Evolutionary conservation across 106 monocot genomes (phyloP).

Genomic region (Allium sativum): DNA sequence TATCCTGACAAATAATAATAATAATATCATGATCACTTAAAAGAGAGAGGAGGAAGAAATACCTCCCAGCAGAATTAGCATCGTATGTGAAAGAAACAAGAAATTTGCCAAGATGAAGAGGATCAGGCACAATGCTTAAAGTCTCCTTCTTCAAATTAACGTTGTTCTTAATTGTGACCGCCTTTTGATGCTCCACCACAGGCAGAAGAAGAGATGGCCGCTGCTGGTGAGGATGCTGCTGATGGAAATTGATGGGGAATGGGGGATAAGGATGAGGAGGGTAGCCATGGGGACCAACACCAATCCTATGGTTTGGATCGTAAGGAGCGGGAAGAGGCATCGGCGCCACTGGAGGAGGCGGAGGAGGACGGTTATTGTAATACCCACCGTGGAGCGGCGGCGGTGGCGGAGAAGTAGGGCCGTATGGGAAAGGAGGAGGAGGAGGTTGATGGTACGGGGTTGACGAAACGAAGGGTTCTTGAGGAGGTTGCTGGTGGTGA

Average conservation of each 20-base stretch:
- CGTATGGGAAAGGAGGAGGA: too few species aligned
- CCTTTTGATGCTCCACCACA: slow-evolving; percentile 87
- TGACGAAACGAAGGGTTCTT: not conserved
- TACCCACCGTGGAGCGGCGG: too few species aligned
- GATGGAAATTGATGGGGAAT: slow-evolving; percentile 18
- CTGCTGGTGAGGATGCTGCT: slow-evolving; percentile 1
- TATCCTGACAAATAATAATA: too few species aligned
- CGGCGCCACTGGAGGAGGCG: not conserved
- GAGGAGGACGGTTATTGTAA: not conserved
- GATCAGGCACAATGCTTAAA: slow-evolving; percentile 71
- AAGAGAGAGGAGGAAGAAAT: not conserved
- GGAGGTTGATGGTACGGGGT: too few species aligned
- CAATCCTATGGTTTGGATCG: slow-evolving; percentile 20
- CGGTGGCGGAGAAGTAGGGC: too few species aligned
- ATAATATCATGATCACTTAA: too few species aligned
- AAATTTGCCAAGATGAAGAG: slow-evolving; percentile 45
- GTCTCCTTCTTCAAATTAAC: slow-evolving; percentile 95
- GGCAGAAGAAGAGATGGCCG: slow-evolving; percentile 13
- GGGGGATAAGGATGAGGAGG: slow-evolving; percentile 42
- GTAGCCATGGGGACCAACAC: slow-evolving; percentile 4
- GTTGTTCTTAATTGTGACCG: slow-evolving; percentile 74
- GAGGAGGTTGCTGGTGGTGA: slow-evolving; percentile 1
- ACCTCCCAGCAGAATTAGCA: slow-evolving; percentile 70
- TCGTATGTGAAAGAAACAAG: slow-evolving; percentile 83
- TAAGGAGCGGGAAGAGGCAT: slow-evolving; percentile 16